Conservation (phyloP, 2,329 filamentous ascomycete genomes). For the Colletotrichum theobromicola region DNA sequence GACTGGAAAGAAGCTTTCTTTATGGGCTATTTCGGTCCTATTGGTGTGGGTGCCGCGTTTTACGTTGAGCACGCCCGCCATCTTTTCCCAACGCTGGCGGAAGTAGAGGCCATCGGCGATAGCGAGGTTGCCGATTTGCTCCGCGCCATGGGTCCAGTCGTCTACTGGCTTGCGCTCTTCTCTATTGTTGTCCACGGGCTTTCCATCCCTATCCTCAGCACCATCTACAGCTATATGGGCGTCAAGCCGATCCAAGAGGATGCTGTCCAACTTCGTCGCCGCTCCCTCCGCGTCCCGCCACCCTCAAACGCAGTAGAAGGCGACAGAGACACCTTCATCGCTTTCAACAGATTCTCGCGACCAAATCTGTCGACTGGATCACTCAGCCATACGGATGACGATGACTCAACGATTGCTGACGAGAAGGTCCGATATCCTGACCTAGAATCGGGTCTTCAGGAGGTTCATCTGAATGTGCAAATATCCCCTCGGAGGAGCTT, state of each 20-base stretch:
- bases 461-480: not conserved
- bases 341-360: constrained; percentile 54
- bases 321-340: constrained; percentile 44
- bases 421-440: constrained; percentile 1
- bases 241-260: constrained; percentile 49
- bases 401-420: not conserved
- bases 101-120: constrained; percentile 37
- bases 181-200: constrained; percentile 53
- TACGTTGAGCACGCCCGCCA: constrained; percentile 63
- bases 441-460: not conserved
- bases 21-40: constrained; percentile 76
- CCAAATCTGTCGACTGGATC: constrained; percentile 26
- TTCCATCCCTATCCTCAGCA: constrained; percentile 49
- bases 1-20: constrained; percentile 64
- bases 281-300: constrained; percentile 38
- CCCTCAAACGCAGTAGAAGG: constrained; percentile 44
- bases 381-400: not conserved
- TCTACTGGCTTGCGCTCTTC: constrained; percentile 46
- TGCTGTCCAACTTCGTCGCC: constrained; percentile 41
- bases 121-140: constrained; percentile 38
- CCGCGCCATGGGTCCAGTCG: constrained; percentile 41
- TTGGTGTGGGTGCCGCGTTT: constrained; percentile 78
- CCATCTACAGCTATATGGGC: constrained; percentile 41
- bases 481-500: not conserved
- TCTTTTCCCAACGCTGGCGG: constrained; percentile 40